phyloP scores from a whole-genome alignment of 1,139 yeast species.

The Kodamaea fungicola region DNA sequence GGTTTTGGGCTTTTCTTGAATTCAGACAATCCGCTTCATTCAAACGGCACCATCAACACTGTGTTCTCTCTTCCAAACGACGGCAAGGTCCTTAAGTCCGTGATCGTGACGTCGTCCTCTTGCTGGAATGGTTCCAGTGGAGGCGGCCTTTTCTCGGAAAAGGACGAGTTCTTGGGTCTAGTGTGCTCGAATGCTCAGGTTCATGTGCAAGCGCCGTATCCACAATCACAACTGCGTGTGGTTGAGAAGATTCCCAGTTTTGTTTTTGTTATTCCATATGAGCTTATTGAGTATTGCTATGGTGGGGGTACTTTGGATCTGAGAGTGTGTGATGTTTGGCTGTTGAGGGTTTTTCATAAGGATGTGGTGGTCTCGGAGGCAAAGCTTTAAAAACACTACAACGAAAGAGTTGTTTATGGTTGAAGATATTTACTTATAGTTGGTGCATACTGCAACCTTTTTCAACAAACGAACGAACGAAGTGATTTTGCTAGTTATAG shows the following conservation, averaged over 20 bases:
- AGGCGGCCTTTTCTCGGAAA: slow-evolving; percentile 48
- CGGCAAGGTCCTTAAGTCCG: slow-evolving; percentile 18
- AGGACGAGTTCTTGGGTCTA: slow-evolving; percentile 46
- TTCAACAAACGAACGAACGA: background rate
- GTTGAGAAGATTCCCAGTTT: slow-evolving; percentile 14
- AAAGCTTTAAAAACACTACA: slow-evolving; percentile 9
- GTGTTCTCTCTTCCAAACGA: slow-evolving; percentile 11
- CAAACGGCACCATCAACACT: slow-evolving; percentile 44
- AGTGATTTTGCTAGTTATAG: too few species aligned
- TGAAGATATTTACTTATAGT: too few species aligned
- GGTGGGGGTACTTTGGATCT: slow-evolving; percentile 5
- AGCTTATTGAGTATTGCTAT: slow-evolving; percentile 13
- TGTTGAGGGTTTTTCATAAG: slow-evolving; percentile 12
- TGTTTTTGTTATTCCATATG: slow-evolving; percentile 13
- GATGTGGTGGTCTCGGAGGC: slow-evolving; percentile 11
- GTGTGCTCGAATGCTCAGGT: slow-evolving; percentile 62
- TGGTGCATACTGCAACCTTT: too few species aligned
- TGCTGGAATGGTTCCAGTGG: slow-evolving; percentile 83
- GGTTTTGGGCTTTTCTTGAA: slow-evolving; percentile 58
- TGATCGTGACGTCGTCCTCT: slow-evolving; percentile 54
- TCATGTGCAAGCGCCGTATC: slow-evolving; percentile 6
- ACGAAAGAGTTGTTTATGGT: background rate
- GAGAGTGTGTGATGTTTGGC: slow-evolving; percentile 13
- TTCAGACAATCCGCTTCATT: slow-evolving; percentile 35
- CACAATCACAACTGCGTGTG: slow-evolving; percentile 1